Evolutionary conservation across 2,329 filamentous ascomycete genomes (phyloP), one percentile per base, ranked within the genome.

Genomic region (Thyridium curvatum): DNA sequence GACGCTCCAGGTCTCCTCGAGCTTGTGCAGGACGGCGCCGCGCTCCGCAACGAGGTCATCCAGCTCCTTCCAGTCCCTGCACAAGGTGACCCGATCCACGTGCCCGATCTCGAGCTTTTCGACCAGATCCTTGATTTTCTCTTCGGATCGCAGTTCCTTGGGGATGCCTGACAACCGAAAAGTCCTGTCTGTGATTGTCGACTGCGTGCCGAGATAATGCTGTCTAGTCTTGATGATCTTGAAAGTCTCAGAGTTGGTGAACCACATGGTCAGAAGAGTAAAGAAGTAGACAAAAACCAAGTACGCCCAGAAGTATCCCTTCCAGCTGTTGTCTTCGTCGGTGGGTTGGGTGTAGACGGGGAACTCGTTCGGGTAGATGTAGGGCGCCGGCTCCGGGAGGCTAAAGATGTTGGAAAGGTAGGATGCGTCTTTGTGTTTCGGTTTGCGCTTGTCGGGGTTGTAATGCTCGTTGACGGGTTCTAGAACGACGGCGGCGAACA

Each of bases 241-340:
- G 49, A 84, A 79, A 0, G 93, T 97, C 62, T 95, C 84, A 32
- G 75, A 74, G 42, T 91, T 79, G 52, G 97, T 80, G 49, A 91
- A 77, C 56, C 90, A 94, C 12, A 96, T 68, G 0, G 86, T 85
- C 32, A 97, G 64, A 2, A 70, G 78, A 6, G 84, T 91, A 60
- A 97, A 98, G 37, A 97, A 72, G 65, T 96, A 98, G 2, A 89
- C 86, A 52, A 98, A 98, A n/a, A 86, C 71, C 12, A 95, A 77
- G 54, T 97, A 96, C 53, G 91, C 86, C 89, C 91, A 96, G 2
- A 96, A 66, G 52, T 90, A 95, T 31, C 64, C 61, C 45, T 58
- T 58, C 42, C 41, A 45, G 17, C 38, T 50, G 41, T 49, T 52
- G 28, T 57, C 51, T 2, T 45, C 44, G 2, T 14, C 33, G 7